Base-by-base conservation (phyloP, 2,329 filamentous ascomycete genomes). In the Colletotrichum agaves region DNA sequence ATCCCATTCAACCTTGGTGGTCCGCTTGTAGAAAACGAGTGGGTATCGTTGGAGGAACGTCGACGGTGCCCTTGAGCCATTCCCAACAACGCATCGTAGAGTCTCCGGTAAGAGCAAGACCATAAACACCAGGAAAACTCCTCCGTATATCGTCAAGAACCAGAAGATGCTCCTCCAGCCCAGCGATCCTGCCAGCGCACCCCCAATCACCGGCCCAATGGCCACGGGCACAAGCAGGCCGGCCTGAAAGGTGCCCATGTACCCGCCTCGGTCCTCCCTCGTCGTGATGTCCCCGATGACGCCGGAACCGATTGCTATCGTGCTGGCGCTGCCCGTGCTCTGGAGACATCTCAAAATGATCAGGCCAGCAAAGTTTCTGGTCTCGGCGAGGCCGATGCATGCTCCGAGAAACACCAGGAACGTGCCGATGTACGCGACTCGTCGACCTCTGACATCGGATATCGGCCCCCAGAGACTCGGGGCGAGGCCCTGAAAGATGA, bases 231-330 rank as follows among this genome's bases (percentile, higher is more conserved):
- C 77, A 11, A 78, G 52, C 43, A 67, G 72, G 31, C 75, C 76
- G 3, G 73, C 39, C 52, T 79, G 81, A 53, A 81, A 83, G 70
- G 81, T 81, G 44, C 82, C 86, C 70, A 89, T 83, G 72, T 84
- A 86, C 7, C 80, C 77, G 17, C 86, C 87, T 52, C 89, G 80
- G 72, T 91, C 87, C 0, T 82, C 81, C 1, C 82, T 82, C 0
- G 86, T 87, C 0, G 84, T 83, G 4, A 90, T 80, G 70, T 91
- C 89, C 1, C 84, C 84, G 4, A 90, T 83, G 0, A 90, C 83
- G 0, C 83, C 88, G 2, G 73, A 72, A 5, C 75, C 75, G 15
- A 91, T 78, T 0, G 88, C 83, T 27, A 89, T 80, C 0, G 87
- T 88, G 6, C 84, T 84, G 39, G 83, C 84, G 67, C 82, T 85